Evolutionary conservation across 2,329 filamentous ascomycete species (phyloP), one percentile per base, ranked within the genome.

Genomic region (Ophiognomonia clavigignenti-juglandacearum): DNA sequence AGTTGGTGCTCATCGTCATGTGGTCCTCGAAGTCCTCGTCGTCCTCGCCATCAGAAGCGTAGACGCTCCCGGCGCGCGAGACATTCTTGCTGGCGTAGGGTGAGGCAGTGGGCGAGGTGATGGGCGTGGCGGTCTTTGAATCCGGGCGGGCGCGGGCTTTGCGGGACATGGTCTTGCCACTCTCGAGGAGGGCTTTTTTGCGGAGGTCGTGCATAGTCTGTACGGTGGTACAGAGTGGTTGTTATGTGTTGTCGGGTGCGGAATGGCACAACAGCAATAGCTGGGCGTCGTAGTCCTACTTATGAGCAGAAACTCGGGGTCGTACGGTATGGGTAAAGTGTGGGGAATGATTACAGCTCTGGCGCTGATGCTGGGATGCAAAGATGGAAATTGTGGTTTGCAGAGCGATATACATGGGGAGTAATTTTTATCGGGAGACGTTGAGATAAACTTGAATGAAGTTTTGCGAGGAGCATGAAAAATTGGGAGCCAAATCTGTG

Each of bases 151-250:
- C 76, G 51, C 73, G 75, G 19, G 83, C 82, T 64, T 88, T 88
- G 58, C 75, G 77, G 39, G 85, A 88, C 27, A 80, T 67, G 14
- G 84, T 89, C 70, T 89, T 89, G 61, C 79, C 78, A 68, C 80
- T 82, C 66, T 85, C 82, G 52, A 75, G 70, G 49, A 88, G 78
- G 42, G 80, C 83, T 64, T 85, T 83, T 61, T 85, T 83, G 56
- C 82, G 73, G 46, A 78, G 70, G 59, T 85, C 80, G 59, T 76
- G 80, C 81, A 85, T 85, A 31, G 32, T 59, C 49, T n/a, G n/a
- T 27, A 16, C 23, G 14, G 37, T 35, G 19, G 7, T 23, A 14
- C 39, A 11, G 18, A 18, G 5, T 39, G 5, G 6, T 29, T 11
- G 20, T 16, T 14, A 8, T 35, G 38, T 41, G 20, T 18, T 34